Evolutionary conservation across 2,329 filamentous ascomycete genomes (phyloP), one percentile per base, ranked within the genome.

Genomic region (Thielaviopsis musarum): DNA sequence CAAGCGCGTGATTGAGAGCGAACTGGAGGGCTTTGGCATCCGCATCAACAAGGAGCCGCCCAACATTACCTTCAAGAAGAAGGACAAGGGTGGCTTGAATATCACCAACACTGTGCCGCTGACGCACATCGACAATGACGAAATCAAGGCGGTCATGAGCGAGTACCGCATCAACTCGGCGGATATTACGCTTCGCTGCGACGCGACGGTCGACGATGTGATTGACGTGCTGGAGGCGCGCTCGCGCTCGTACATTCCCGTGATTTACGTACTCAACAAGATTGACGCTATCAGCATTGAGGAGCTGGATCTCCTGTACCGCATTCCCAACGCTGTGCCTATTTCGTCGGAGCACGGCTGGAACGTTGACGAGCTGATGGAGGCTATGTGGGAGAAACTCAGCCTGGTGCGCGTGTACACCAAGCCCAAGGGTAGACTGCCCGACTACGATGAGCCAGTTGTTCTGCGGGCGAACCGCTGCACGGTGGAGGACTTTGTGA

Each of bases 41-140:
- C 82, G 93, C 60, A 91, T 97, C 76, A 98, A 98, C 78, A 98
- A 97, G 77, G 75, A 83, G 66, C 93, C 93, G 26, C 93, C 93
- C 49, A 98, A 98, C 71, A 98, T 98, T 68, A 88, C 93, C n/a
- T 95, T 96, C 78, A 94, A 85, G 75, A 98, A 98, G 79, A 98
- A 98, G 78, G 93, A 98, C 73, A 97, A 97, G 75, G 93, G 93
- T 66, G 93, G 93, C 41, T 83, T 98, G 69, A 91, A 88, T 68
- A 93, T 98, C 69, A 95, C 91, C n/a, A 93, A 83, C 73, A 98
- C 93, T 2, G 85, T 93, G 52, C 89, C 91, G 5, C 77, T 98
- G 65, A 86, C 86, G 24, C 89, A 98, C 72, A 95, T 98, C 68
- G 88, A 93, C 70, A 80, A 90, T 65, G 93, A 95, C 68, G 93